These are phyloP conservation scores for Glonium stellatum DNA, from an alignment of 495 filamentous ascomycete genomes.

Conservation along the genomic window DNA sequence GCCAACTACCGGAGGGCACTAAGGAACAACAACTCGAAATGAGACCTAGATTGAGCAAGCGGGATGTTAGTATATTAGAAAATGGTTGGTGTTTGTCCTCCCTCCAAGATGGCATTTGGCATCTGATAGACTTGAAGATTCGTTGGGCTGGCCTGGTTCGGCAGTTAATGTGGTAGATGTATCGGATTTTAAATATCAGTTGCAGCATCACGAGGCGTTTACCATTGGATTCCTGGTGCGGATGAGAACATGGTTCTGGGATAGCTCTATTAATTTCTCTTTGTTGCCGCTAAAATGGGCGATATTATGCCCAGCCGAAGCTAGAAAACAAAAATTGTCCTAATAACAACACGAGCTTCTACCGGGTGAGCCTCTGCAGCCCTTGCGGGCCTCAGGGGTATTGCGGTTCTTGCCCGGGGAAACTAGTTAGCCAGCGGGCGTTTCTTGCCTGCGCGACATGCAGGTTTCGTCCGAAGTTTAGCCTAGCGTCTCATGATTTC, in stretches of 20 bases:
- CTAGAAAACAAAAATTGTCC: too few species aligned
- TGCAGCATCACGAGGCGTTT: background rate
- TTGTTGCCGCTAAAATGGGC: background rate
- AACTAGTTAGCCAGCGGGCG: too few species aligned
- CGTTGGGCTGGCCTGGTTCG: background rate
- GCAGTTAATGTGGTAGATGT: background rate
- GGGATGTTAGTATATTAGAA: background rate
- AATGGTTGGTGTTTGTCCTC: background rate
- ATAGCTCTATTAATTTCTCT: background rate
- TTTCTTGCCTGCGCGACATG: too few species aligned
- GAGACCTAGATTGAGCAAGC: background rate
- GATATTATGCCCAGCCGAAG: too few species aligned
- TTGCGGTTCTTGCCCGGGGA: too few species aligned
- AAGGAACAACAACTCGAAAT: background rate
- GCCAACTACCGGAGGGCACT: slow-evolving; percentile 60
- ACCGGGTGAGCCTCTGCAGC: too few species aligned
- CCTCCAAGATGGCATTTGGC: background rate
- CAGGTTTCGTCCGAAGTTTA: too few species aligned
- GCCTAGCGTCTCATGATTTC: too few species aligned
- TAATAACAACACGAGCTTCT: too few species aligned
- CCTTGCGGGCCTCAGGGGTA: too few species aligned
- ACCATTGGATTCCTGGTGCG: background rate
- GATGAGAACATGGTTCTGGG: background rate
- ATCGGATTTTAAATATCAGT: background rate
- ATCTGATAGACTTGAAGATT: background rate